A percentile compares a stretch with the other conserved stretches of the same genome.
phyloP scores from a whole-genome alignment of 225 moss, liverwort and hornwort genomes.

The Antitrichia curtipendula region DNA sequence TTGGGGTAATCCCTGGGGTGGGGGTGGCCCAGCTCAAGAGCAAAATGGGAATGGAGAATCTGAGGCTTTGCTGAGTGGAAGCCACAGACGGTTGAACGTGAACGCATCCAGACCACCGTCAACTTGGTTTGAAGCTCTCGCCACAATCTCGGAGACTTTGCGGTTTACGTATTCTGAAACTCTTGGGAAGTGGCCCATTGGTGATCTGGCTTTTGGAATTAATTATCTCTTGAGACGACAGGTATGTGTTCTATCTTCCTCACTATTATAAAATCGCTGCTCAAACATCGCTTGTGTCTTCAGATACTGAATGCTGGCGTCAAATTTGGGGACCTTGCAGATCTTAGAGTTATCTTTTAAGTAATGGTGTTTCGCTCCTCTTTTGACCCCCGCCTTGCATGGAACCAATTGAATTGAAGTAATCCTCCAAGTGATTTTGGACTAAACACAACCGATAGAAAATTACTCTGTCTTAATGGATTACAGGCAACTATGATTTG shows the following conservation, averaged over 20 bases:
- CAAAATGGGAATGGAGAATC: slow-evolving; percentile 1
- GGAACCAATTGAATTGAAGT: background rate
- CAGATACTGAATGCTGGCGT: background rate
- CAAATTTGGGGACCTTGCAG: background rate
- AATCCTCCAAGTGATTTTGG: background rate
- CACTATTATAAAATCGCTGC: background rate
- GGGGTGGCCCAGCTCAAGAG: background rate
- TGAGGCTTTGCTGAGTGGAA: slow-evolving; percentile 19
- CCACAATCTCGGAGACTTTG: slow-evolving; percentile 85
- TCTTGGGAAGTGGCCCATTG: slow-evolving; percentile 98
- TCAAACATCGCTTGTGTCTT: background rate
- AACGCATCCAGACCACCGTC: slow-evolving; percentile 67
- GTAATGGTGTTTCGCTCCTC: background rate
- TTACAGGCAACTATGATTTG: background rate
- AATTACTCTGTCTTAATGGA: too few relatives aligned
- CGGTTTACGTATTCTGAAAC: slow-evolving; percentile 98
- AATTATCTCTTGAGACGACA: slow-evolving; percentile 70
- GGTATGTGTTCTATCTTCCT: background rate
- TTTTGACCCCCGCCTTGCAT: background rate
- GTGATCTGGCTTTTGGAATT: slow-evolving; percentile 94
- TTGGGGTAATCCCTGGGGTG: slow-evolving; percentile 66
- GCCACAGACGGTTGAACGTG: slow-evolving; percentile 29
- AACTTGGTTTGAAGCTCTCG: slow-evolving; percentile 97
- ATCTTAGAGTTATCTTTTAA: background rate
- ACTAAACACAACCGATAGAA: background rate